phyloP scores from a whole-genome alignment of 352 stramenopile species.

The Globisporangium polare region DNA sequence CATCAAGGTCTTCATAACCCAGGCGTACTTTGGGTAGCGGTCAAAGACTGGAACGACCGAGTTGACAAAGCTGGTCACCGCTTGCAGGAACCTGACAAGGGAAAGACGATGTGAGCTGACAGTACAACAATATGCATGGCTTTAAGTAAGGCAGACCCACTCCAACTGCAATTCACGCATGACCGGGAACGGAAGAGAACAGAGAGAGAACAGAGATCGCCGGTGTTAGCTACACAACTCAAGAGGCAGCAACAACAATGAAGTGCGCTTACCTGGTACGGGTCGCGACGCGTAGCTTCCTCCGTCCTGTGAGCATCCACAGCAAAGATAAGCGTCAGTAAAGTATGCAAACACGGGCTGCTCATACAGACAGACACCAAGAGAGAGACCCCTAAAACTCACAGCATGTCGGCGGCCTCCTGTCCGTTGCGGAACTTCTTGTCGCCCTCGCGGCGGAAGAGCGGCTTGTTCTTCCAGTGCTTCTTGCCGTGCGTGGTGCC shows the following conservation, averaged over 20 bases:
- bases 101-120: background rate
- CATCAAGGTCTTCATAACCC: constrained; percentile 93
- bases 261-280: constrained; percentile 39
- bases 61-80: constrained; percentile 75
- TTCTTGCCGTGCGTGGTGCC: constrained; percentile 87
- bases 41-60: constrained; percentile 85
- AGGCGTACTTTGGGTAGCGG: constrained; percentile 87
- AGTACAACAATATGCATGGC: background rate
- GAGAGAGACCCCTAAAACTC: constrained; percentile 9
- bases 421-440: constrained; percentile 95
- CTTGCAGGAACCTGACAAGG: constrained; percentile 51
- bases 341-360: background rate
- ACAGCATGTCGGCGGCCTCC: constrained; percentile 94
- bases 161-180: background rate
- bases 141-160: background rate
- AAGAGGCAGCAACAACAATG: background rate
- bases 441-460: constrained; percentile 95
- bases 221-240: background rate
- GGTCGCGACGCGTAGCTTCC: constrained; percentile 71
- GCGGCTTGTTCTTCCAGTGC: constrained; percentile 95
- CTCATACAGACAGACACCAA: background rate
- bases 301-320: constrained; percentile 33
- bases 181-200: background rate
- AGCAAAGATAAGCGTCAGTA: background rate
- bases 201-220: background rate